phyloP scores from a whole-genome alignment of 1,139 yeast species.

The Lodderomyces beijingensis region DNA sequence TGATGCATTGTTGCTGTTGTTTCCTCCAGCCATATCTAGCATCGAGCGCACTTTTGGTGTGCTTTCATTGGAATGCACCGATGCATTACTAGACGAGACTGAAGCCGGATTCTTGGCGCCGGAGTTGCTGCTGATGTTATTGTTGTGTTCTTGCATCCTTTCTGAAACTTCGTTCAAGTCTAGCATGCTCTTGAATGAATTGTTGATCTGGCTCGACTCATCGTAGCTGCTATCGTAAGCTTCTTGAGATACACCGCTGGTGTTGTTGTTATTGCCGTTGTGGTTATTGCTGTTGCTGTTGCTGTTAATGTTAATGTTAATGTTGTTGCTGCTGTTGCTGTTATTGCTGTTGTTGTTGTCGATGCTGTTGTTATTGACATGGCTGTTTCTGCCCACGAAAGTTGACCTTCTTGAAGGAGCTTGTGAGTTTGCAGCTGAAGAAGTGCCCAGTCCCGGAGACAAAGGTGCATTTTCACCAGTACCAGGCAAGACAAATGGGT shows the following conservation, averaged over 20 bases:
- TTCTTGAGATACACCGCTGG: slow-evolving; percentile 1
- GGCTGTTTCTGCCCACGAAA: slow-evolving; percentile 6
- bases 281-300: slow-evolving; percentile 1
- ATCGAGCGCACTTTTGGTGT: background rate
- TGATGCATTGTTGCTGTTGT: background rate
- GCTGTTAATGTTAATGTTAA: slow-evolving; percentile 19
- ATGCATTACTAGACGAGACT: slow-evolving; percentile 5
- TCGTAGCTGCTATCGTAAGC: slow-evolving; percentile 12
- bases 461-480: slow-evolving; percentile 14
- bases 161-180: slow-evolving; percentile 22
- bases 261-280: no score
- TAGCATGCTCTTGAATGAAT: slow-evolving; percentile 39
- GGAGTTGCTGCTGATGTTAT: slow-evolving; percentile 1
- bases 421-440: slow-evolving; percentile 25
- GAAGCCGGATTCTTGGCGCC: slow-evolving; percentile 1
- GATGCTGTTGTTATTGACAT: background rate
- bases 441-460: slow-evolving; percentile 11
- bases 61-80: slow-evolving; percentile 8
- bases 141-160: slow-evolving; percentile 2
- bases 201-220: slow-evolving; percentile 18
- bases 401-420: slow-evolving; percentile 37
- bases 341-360: slow-evolving; percentile 4
- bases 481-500: slow-evolving; percentile 32
- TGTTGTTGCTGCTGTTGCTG: slow-evolving; percentile 15
- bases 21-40: background rate